A percentile compares a stretch with the other conserved stretches of the same genome.
phyloP scores from a whole-genome alignment of 108 stramenopile species.

The Nitzschia sp. region DNA sequence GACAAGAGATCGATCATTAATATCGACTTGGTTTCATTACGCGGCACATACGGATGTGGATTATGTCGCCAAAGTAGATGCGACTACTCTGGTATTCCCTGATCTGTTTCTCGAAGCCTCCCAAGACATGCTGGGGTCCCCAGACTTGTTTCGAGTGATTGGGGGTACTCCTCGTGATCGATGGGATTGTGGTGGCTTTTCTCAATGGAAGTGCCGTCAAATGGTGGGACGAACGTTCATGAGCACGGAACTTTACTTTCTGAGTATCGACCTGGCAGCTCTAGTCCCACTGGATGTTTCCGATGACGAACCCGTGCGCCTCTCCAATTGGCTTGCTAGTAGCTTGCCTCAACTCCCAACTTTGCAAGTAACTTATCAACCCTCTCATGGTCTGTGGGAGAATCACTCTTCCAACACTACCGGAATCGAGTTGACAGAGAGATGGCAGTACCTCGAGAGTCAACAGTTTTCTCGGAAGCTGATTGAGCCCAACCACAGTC shows the following conservation, averaged over 20 bases:
- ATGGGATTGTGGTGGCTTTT: constrained; percentile 8
- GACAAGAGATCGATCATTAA: background rate
- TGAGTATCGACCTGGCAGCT: constrained; percentile 2
- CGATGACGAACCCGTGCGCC: background rate
- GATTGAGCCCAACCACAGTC: background rate
- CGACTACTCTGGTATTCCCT: background rate
- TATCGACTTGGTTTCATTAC: background rate
- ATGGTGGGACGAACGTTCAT: background rate
- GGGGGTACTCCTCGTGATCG: background rate
- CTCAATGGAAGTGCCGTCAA: constrained; percentile 2
- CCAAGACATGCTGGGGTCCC: background rate
- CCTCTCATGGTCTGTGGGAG: background rate
- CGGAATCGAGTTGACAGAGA: background rate
- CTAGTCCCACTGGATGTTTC: background rate
- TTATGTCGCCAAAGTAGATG: constrained; percentile 1
- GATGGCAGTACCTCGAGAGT: background rate
- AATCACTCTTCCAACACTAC: background rate
- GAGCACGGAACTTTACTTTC: constrained; percentile 5
- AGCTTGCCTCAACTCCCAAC: background rate
- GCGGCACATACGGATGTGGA: background rate
- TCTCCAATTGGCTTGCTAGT: background rate
- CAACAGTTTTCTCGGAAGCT: constrained; percentile 2
- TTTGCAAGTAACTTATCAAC: background rate
- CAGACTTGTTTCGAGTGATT: constrained; percentile 1
- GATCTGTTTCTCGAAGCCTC: background rate